Percentiles rank a stretch among this genome's conserved stretches.
These are phyloP conservation scores for Harringtonia lauricola DNA, from an alignment of 2,329 filamentous ascomycete species.

Conservation along the genomic window DNA sequence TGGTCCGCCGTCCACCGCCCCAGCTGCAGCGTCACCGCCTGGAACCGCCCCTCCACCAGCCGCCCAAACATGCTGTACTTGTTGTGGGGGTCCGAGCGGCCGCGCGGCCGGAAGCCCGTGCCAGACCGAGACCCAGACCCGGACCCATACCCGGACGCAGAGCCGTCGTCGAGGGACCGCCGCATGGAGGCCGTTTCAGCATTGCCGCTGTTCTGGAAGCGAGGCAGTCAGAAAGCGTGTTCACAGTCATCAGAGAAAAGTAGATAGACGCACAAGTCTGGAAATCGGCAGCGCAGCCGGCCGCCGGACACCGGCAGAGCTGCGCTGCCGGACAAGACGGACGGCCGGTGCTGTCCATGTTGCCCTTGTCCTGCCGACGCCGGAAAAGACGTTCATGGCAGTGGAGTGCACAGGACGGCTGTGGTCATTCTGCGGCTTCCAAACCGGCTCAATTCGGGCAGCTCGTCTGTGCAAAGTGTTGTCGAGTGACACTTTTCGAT, in stretches of 20 bases:
- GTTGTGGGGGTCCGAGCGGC: neutral
- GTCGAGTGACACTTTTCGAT: no score
- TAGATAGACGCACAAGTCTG: no score
- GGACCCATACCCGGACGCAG: no score
- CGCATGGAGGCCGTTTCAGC: neutral
- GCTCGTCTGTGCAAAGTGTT: no score
- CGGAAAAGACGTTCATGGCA: neutral
- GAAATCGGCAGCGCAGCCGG: no score
- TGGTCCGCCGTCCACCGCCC: constrained; percentile 15
- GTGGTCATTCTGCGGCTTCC: neutral
- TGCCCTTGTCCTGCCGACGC: neutral
- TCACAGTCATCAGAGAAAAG: no score
- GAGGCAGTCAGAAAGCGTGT: no score
- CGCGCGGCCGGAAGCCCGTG: neutral
- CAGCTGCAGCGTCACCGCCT: constrained; percentile 20
- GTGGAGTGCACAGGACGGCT: neutral
- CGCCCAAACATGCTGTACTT: constrained; percentile 17
- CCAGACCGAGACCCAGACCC: no score
- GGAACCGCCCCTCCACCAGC: constrained; percentile 21
- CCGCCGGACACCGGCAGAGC: no score
- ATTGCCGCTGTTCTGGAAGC: neutral
- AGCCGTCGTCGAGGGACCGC: neutral
- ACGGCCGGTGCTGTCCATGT: neutral
- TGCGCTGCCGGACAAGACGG: neutral
- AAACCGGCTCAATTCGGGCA: no score